phyloP scores from a whole-genome alignment of 2,329 filamentous ascomycete genomes.

The Microdochium paspali region DNA sequence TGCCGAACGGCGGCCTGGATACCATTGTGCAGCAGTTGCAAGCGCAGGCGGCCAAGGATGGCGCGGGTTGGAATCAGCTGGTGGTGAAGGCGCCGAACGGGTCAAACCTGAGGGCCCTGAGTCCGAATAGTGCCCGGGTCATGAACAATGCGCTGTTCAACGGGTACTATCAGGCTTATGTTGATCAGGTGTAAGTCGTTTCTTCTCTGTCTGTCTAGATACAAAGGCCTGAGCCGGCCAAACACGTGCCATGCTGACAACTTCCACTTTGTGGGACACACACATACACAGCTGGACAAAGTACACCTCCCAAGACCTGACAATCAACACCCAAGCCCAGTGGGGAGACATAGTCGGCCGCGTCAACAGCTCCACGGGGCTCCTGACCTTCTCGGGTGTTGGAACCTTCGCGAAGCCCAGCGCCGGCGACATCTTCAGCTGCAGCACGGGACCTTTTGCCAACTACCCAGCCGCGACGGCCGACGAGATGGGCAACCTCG shows the following conservation, averaged over 20 bases:
- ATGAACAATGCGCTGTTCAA: conserved; percentile 33
- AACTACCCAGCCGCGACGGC: conserved; percentile 26
- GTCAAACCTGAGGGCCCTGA: conserved; percentile 38
- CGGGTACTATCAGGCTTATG: conserved; percentile 39
- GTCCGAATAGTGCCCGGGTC: conserved; percentile 39
- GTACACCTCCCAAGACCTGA: conserved; percentile 33
- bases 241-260: too few relatives aligned
- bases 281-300: conserved; percentile 27
- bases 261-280: too few relatives aligned
- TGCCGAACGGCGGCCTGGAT: conserved; percentile 35
- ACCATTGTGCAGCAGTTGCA: conserved; percentile 33
- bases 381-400: conserved; percentile 28
- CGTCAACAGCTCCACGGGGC: conserved; percentile 21
- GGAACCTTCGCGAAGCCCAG: conserved; percentile 35
- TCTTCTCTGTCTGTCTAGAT: too few relatives aligned
- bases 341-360: conserved; percentile 39
- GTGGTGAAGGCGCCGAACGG: conserved; percentile 31
- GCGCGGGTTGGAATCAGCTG: conserved; percentile 41
- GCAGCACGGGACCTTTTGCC: conserved; percentile 43
- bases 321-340: conserved; percentile 42
- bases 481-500: conserved; percentile 49
- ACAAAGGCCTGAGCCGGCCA: too few relatives aligned
- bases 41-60: conserved; percentile 33
- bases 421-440: conserved; percentile 23
- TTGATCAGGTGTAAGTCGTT: conserved; percentile 29